Evolutionary conservation across 495 filamentous ascomycete species (phyloP).

Genomic region (Penicillium angulare): DNA sequence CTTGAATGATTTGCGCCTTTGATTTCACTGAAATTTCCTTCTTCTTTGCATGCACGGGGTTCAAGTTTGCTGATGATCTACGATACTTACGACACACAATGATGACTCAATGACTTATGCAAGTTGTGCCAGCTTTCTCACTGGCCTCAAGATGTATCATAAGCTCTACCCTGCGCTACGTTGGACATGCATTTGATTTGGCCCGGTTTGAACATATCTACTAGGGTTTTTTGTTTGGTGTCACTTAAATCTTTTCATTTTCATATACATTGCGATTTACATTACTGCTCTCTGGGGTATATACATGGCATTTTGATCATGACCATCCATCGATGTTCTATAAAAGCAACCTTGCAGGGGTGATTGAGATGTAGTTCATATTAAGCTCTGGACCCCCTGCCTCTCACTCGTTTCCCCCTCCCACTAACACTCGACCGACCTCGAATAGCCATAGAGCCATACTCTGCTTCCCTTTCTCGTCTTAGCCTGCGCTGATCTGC

Average conservation of each 20-base stretch:
- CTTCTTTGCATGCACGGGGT: not conserved
- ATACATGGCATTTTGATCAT: not conserved
- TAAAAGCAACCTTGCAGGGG: too few relatives aligned
- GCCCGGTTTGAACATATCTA: conserved; percentile 11
- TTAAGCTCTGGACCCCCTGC: conserved; percentile 13
- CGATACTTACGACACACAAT: conserved; percentile 26
- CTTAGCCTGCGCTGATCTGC: conserved; percentile 18
- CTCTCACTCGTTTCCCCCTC: conserved; percentile 14
- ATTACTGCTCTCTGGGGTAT: not conserved
- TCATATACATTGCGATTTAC: not conserved
- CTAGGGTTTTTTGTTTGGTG: conserved; percentile 7
- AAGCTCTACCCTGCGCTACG: conserved; percentile 10
- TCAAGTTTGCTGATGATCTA: conserved; percentile 19
- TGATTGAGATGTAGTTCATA: conserved; percentile 15
- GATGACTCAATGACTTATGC: conserved; percentile 21
- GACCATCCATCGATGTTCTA: not conserved
- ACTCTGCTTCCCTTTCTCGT: conserved; percentile 27
- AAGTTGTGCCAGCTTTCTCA: conserved; percentile 12
- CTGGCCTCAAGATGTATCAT: conserved; percentile 23
- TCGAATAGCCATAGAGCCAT: conserved; percentile 34
- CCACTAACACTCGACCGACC: conserved; percentile 24
- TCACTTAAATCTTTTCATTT: not conserved
- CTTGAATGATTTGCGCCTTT: not conserved
- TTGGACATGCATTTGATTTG: conserved; percentile 3
- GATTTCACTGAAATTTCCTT: not conserved